These are phyloP conservation scores for Azolla pinnata DNA, from an alignment of 75 land plant genomes.

Conservation along the genomic window DNA sequence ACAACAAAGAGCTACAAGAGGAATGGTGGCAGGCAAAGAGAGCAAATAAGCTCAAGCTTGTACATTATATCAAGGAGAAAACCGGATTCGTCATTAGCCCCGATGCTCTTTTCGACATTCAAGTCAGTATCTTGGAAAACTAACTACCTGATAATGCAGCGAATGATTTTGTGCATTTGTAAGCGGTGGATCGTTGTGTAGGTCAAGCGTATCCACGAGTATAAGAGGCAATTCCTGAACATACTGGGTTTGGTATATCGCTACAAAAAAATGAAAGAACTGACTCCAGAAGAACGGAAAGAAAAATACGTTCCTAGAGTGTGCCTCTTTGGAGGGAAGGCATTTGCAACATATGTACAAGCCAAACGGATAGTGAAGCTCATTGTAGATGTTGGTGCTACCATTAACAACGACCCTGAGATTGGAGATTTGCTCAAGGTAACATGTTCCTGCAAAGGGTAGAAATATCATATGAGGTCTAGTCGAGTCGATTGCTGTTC, in stretches of 20 bases:
- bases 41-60: conserved; percentile 69
- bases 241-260: conserved; percentile 86
- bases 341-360: conserved; percentile 89
- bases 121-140: conserved; percentile 56
- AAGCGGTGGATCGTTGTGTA: too few species aligned
- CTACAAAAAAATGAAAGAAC: conserved; percentile 93
- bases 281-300: conserved; percentile 62
- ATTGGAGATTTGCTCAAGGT: conserved; percentile 96
- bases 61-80: conserved; percentile 57
- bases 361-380: conserved; percentile 95
- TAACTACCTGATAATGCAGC: too few species aligned
- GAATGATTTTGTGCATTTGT: too few species aligned
- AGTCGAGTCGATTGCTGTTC: too few species aligned
- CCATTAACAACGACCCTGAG: conserved; percentile 83
- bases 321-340: conserved; percentile 95
- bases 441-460: too few species aligned
- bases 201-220: conserved; percentile 99
- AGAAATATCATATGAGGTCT: too few species aligned
- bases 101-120: conserved; percentile 90
- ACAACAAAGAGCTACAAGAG: conserved; percentile 54
- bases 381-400: conserved; percentile 76
- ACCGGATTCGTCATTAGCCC: conserved; percentile 84
- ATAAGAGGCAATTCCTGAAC: conserved; percentile 87
- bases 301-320: conserved; percentile 70
- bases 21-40: conserved; percentile 81